Base-by-base conservation (phyloP, 306 rosid genomes). In the Fagus sylvatica region DNA sequence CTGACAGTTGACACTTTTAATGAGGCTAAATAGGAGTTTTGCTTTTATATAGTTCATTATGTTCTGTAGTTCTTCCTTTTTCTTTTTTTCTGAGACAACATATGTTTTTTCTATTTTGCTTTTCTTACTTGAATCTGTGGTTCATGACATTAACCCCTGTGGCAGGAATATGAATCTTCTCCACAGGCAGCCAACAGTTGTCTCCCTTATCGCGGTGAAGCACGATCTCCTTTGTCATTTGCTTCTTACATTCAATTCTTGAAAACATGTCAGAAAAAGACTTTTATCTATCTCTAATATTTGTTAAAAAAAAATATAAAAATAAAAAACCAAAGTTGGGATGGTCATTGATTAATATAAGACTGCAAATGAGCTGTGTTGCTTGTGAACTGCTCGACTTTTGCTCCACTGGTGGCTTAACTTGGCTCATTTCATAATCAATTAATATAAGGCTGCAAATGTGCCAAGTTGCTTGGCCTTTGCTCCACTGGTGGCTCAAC, bases 101-200 rank as follows among this genome's bases (percentile, higher is more conserved):
- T 55, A 39, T 54, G 6, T 39, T 55, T 42, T 7, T 7, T 2
- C 8, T 16, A 7, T 39, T 17, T 11, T 28, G 22, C 15, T 22
- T 16, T 57, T 62, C 43, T 17, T 33, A 12, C 59, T 43, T 49
- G 64, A 64, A 53, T 84, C 62, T 69, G 40, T 33, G 75, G 39
- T 83, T 71, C 60, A 46, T 59, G 76, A 59, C 80, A 64, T 84
- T 37, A 59, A 53, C 61, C 76, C 1, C 76, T 82, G 65, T 80
- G 48, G 69, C 93, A 95, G 99, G 96, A 89, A 83, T 84, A 79
- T 95, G 93, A 89, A 86, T 86, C 46, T 83, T 80, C 93, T 95
- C 81, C 90, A 89, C 85, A 79, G 79, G 83, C 92, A 79, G 73
- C 89, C 89, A 67, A 69, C 81, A 62, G 77, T 64, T 43, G 6